Evolutionary conservation across 177 flowering plant genomes (phyloP), one percentile per base, ranked within the genome.

Genomic region (Vitis hybrid): DNA sequence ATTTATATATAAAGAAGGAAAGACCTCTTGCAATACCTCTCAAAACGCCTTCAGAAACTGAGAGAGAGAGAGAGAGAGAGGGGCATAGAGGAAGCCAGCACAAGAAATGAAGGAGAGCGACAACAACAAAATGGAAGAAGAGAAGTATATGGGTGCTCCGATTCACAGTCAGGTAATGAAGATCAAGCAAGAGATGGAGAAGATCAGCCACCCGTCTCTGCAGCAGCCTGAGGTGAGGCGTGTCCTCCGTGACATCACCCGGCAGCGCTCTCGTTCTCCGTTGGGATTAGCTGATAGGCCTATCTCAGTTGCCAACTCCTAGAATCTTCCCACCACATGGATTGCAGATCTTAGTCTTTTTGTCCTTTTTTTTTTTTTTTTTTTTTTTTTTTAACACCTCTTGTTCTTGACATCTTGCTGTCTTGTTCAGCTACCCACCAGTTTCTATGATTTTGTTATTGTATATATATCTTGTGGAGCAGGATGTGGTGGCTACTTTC

Each of bases 141-240:
- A 62, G 24, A 66, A 64, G 2, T 6, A 70, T 4, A n/a, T 56
- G 69, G 77, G 78, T 24, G 14, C 71, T 11, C 85, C 86, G 21
- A 60, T 91, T 70, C 96, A 91, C 56, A 89, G 83, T 77, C 96
- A 91, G 71, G 88, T 91, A 18, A 79, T 74, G 50, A 91, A 84
- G 81, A 85, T 91, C 74, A 87, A 84, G 83, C 79, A 78, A 72
- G 94, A 90, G 59, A 63, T 81, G 56, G 90, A 89, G 83, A 89
- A 84, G 75, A 84, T 84, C 54, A 77, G 69, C 58, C 77, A 82
- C 65, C 81, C 84, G 1, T 79, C 82, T 8, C 76, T 80, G 40
- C 73, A 64, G 61, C 78, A 84, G 72, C 76, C 72, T 4, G 88
- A 82, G 72, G 68, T 80, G 73, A 71, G 83, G 62, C 76, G 78